A percentile compares a stretch with the other conserved stretches of the same genome.
phyloP scores from a whole-genome alignment of 345 rosid genomes.

The Citrus australasica region DNA sequence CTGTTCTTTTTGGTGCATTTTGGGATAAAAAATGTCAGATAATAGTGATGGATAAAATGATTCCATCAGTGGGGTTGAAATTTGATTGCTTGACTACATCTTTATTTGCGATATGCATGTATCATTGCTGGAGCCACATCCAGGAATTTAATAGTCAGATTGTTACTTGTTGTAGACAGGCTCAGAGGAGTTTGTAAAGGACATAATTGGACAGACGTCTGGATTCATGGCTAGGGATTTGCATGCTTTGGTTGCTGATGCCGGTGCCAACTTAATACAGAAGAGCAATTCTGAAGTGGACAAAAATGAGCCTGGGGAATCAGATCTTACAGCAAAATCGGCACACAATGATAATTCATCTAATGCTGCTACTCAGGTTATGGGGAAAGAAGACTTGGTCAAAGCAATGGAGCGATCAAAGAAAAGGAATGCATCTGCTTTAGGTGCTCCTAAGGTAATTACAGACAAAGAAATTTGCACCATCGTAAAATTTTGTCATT shows the following conservation, averaged over 20 bases:
- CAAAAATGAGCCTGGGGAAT: constrained; percentile 28
- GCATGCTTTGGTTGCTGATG: constrained; percentile 83
- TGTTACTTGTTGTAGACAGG: constrained; percentile 48
- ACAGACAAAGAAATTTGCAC: constrained; percentile 2
- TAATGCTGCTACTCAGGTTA: constrained; percentile 23
- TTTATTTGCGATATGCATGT: not conserved
- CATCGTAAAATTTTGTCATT: not conserved
- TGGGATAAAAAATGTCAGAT: not conserved
- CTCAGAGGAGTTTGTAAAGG: constrained; percentile 64
- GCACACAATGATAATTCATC: constrained; percentile 27
- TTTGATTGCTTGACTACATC: not conserved
- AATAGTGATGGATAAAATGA: not conserved
- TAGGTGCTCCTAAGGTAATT: constrained; percentile 94
- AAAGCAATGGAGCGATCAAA: constrained; percentile 84
- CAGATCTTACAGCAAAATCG: constrained; percentile 26
- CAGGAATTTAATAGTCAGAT: constrained; percentile 21
- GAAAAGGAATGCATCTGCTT: constrained; percentile 89
- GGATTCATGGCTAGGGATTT: constrained; percentile 93
- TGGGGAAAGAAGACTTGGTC: constrained; percentile 50
- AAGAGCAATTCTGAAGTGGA: constrained; percentile 35
- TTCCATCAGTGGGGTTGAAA: not conserved
- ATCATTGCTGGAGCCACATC: not conserved
- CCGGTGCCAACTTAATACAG: constrained; percentile 62
- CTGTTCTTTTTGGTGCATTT: constrained; percentile 1
- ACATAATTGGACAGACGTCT: constrained; percentile 84